Evolutionary conservation across 2,329 filamentous ascomycete species (phyloP), one percentile per base, ranked within the genome.

Genomic region (Penicillium sp.): DNA sequence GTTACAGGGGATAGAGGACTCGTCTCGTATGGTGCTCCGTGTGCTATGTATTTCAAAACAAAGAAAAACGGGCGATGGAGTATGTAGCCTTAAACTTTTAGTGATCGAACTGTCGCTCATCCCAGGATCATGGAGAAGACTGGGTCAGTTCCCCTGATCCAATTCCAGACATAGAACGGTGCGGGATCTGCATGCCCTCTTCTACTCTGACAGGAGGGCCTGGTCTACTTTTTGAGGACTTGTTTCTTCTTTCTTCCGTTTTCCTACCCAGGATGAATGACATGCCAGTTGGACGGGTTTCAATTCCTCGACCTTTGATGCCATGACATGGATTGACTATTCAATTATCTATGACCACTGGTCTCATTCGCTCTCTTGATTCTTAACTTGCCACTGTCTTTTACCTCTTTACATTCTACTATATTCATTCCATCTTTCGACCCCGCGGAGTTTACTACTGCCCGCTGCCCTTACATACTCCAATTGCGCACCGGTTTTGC

Each of bases 141-240:
- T 47, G 55, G 50, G 41, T 42, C 49, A 49, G 27, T 51, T 43
- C 57, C 59, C 59, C 57, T 59, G 55, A 58, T 55, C 54, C n/a
- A n/a, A n/a, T n/a, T n/a, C n/a, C 47, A 62, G 50, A 3, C 46
- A 57, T 37, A 44, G n/a, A 54, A 52, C 16, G 37, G 50, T 48
- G 34, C 19, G 53, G 30, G 58, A 61, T 61, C 58, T 54, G 53
- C 58, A 60, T 28, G 7, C 22, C 22, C 22, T 25, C 22, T 25
- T 35, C 29, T 41, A 44, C 22, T 45, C 53, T 46, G 49, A 49
- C 52, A 52, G 33, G 49, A 50, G 44, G 45, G 38, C 27, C 40
- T 28, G 47, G 16, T 41, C 30, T 41, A 33, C 33, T 44, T 50
- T 48, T 47, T 35, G 43, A 10, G 19, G 34, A 36, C 31, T 36